Evolutionary conservation across 2,329 filamentous ascomycete genomes (phyloP).

Genomic region (Diaporthe capsici): DNA sequence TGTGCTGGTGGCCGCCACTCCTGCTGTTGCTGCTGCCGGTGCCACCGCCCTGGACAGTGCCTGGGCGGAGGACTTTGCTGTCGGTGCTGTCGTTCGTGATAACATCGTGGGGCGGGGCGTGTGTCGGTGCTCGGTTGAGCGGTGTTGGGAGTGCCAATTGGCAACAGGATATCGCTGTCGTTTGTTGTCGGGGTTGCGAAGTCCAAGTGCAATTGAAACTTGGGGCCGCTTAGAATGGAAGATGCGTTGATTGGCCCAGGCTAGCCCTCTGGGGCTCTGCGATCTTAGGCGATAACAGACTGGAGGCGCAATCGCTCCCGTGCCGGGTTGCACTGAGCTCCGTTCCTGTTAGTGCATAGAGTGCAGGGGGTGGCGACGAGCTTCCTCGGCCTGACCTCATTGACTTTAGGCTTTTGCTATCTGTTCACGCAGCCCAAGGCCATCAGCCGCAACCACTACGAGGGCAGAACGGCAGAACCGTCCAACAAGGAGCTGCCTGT

Average conservation of each 20-base stretch:
- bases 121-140: conserved; percentile 55
- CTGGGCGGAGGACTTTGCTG: conserved; percentile 57
- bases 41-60: conserved; percentile 55
- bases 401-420: conserved; percentile 6
- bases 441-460: not conserved
- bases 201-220: conserved; percentile 41
- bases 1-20: conserved; percentile 58
- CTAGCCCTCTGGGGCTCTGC: conserved; percentile 23
- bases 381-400: conserved; percentile 34
- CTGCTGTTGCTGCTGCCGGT: conserved; percentile 34
- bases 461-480: not conserved
- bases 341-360: conserved; percentile 19
- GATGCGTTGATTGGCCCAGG: conserved; percentile 42
- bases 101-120: conserved; percentile 52
- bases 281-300: conserved; percentile 28
- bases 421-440: not conserved
- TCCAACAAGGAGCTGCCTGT: conserved; percentile 8
- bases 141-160: conserved; percentile 50
- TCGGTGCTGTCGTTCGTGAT: conserved; percentile 58
- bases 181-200: conserved; percentile 38
- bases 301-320: not conserved
- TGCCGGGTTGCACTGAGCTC: not conserved
- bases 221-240: conserved; percentile 42
- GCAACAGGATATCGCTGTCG: conserved; percentile 40
- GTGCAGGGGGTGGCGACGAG: conserved; percentile 33